Evolutionary conservation across 805 yeast genomes (phyloP), one percentile per base, ranked within the genome.

Genomic region (Pichia nakasei): DNA sequence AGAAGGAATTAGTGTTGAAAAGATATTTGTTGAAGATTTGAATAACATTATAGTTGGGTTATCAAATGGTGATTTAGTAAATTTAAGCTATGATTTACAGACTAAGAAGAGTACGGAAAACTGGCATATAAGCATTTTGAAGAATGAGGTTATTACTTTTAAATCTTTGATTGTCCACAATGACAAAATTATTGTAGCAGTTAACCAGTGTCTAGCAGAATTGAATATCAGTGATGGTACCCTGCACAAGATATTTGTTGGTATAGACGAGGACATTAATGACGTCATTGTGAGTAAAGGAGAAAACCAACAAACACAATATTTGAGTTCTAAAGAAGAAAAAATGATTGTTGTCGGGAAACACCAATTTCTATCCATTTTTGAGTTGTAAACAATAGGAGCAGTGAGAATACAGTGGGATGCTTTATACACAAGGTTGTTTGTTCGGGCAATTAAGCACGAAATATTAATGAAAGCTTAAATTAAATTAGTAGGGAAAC

Each of bases 41-140:
- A 37, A 42, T 9, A 17, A 18, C 19, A 29, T 45, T 3, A 24
- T 54, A 11, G 42, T 47, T 5, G 66, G 61, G 3, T 49, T 45
- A 20, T 35, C 32, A 3, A 46, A 50, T 29, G 60, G 61, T 2
- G 31, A 26, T 17, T 47, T 48, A 29, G 35, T 56, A 3, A 33
- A 42, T 29, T 50, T 49, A 27, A 22, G 22, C n/a, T 49, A 39
- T 34, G 31, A 45, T 34, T 47, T 48, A 15, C 9, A 38, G 29
- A 36, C 13, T 11, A 22, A 33, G 5, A 22, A 27, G 11, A 27
- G 22, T 2, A 17, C 11, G 7, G 29, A 49, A 13, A 19, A 39
- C 13, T 56, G 60, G 60, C 37, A 20, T 2, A n/a, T 36, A 7
- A 13, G 21, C 2, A 32, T 44, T 26, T 45, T 42, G 15, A 17